Base-by-base conservation (phyloP, 345 rosid species). In the Brassica nigra region DNA sequence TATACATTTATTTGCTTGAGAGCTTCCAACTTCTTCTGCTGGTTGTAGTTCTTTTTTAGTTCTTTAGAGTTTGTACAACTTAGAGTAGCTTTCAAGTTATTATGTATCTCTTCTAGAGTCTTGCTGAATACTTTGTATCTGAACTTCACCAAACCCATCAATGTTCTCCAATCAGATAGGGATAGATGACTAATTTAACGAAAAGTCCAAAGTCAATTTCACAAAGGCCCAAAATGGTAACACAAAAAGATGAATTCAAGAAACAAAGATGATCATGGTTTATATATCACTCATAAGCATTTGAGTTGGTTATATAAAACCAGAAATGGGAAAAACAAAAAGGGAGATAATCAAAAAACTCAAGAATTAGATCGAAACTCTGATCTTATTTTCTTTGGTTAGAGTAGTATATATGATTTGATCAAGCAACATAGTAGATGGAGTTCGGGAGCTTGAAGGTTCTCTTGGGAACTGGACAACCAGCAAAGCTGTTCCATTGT, bases 381-480 rank as follows among this genome's bases (percentile, higher is more conserved):
- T 67, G 82, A 73, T 73, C 68, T 58, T 78, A 66, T 72, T 57
- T 62, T 47, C 6, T 66, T 78, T 70, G 12, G 75, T 78, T 52
- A 71, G 57, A 27, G 37, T 39, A 54, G 66, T 15, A 16, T 15
- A 67, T 14, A 47, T 42, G 58, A 39, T 64, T 37, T 42, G 66
- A 80, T 82, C 44, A 79, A 2, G 88, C 77, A 18, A 88, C 15
- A 75, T 88, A 90, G 81, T 93, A 91, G 52, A 90, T 83, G 62
- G 98, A 90, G 81, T 93, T 93, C 23, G 97, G 98, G 14, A 93
- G 88, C 89, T 93, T 93, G 88, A 93, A 93, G 58, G 91, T 86
- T 80, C 96, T 88, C 79, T 82, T 83, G 52, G 94, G 89, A 72
- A 23, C 44, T 2, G 97, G 95, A 42, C 85, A 89, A n/a, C 98